These are phyloP conservation scores for Saccharomycopsis capsularis DNA, from an alignment of 805 yeast genomes.

Conservation along the genomic window DNA sequence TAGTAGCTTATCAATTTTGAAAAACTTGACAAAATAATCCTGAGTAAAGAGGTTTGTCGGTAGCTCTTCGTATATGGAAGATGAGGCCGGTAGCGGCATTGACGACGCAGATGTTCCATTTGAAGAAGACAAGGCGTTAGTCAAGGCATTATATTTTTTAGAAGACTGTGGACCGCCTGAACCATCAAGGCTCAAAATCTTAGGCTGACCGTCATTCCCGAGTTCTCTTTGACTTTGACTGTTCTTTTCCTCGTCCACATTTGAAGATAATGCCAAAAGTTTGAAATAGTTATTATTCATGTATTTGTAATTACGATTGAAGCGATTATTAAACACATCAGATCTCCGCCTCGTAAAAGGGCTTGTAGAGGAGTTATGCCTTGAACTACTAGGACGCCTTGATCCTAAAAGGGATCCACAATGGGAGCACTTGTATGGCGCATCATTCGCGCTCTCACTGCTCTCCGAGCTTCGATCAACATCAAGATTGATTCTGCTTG, in stretches of 20 bases:
- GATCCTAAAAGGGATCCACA: constrained; percentile 7
- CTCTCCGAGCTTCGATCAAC: too few relatives aligned
- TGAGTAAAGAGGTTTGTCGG: constrained; percentile 63
- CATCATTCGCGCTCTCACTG: neutral
- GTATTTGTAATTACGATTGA: constrained; percentile 2
- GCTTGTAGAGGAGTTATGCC: neutral
- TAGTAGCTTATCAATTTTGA: constrained; percentile 48
- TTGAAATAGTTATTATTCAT: constrained; percentile 19
- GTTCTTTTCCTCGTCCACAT: constrained; percentile 4
- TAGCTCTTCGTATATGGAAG: constrained; percentile 22
- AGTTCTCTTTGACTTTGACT: neutral
- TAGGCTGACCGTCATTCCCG: neutral
- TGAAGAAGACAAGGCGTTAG: neutral
- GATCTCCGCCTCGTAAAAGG: constrained; percentile 3
- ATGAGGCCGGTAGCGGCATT: neutral
- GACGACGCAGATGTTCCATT: neutral
- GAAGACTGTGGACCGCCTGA: neutral
- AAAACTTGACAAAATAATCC: constrained; percentile 73
- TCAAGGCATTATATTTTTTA: neutral
- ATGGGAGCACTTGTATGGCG: constrained; percentile 4
- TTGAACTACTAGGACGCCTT: neutral
- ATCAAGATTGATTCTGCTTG: too few relatives aligned
- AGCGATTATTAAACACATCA: constrained; percentile 8
- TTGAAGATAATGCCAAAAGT: constrained; percentile 11
- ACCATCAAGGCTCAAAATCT: neutral